Base-by-base conservation (phyloP, 1,284 basidiomycete species). In the Megacollybia platyphylla region DNA sequence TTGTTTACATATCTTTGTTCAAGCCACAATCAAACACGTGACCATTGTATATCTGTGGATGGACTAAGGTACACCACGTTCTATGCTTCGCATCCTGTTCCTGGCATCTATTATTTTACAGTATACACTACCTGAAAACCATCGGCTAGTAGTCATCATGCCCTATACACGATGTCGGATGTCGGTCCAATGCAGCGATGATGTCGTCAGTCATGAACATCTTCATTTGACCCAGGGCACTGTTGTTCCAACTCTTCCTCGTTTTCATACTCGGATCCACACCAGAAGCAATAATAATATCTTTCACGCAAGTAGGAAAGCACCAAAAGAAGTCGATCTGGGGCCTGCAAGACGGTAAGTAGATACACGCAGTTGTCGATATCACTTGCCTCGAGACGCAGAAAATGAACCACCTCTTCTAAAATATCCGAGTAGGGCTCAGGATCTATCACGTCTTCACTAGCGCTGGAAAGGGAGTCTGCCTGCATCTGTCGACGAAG, bases 281-380 rank as follows among this genome's bases (percentile, higher is more conserved):
- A 91, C 84, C 86, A 91, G 58, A 89, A 87, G 56, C 88, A 91
- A 57, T 90, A 90, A 11, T 65, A 57, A 55, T 84, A 74, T 48
- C 67, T 70, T 36, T 71, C 64, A 28, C 88, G 79, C 32, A 91
- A 68, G 57, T 91, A 88, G 6, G 71, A 61, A 26, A 89, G 62
- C 10, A 88, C 77, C 41, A 79, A 61, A 28, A 65, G 61, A 35
- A 91, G 66, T 36, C 85, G 73, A 57, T 84, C 76, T 45, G 68
- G 70, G 44, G 83, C 74, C 85, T 90, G 51, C 8, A 17, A 40
- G 37, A 41, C 30, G 30, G 32, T 42, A 40, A 28, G 31, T 45
- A 44, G 20, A 47, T 51, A 44, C 41, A 35, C 40, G 41, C 45
- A 18, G 26, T 9, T 15, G 27, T 35, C 30, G 37, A 43, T 17